phyloP scores from a whole-genome alignment of 1,284 basidiomycete species.

The Heimioporus punctisporus region DNA sequence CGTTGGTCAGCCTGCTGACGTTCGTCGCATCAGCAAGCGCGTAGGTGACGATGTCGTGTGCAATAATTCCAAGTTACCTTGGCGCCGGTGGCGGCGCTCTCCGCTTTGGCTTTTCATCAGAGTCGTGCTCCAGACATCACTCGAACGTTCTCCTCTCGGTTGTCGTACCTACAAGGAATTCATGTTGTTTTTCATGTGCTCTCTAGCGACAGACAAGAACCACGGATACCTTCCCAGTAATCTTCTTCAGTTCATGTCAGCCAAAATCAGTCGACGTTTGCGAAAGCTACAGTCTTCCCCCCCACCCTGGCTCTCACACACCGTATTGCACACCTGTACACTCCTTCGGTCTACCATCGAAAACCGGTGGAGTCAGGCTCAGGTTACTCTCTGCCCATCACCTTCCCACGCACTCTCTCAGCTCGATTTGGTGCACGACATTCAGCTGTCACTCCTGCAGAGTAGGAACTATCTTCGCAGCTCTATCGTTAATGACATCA shows the following conservation, averaged over 20 bases:
- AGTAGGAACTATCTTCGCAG: constrained; percentile 24
- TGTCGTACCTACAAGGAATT: constrained; percentile 47
- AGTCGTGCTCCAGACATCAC: constrained; percentile 42
- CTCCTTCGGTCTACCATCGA: constrained; percentile 5
- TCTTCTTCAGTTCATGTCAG: constrained; percentile 6
- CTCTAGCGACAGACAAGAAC: constrained; percentile 28
- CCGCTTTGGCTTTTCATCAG: constrained; percentile 40
- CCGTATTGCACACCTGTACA: neutral
- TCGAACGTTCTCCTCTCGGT: constrained; percentile 21
- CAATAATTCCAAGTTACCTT: constrained; percentile 25
- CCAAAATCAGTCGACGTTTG: constrained; percentile 7
- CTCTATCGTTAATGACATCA: neutral
- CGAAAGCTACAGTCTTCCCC: constrained; percentile 32
- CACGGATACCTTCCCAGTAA: constrained; percentile 28
- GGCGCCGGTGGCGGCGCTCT: constrained; percentile 43
- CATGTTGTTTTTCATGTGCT: constrained; percentile 40
- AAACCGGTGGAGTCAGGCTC: constrained; percentile 9
- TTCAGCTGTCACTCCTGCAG: constrained; percentile 28
- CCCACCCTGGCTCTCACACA: constrained; percentile 8
- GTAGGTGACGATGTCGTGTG: constrained; percentile 29
- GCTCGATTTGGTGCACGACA: constrained; percentile 29
- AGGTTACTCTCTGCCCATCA: constrained; percentile 12
- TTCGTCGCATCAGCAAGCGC: constrained; percentile 16
- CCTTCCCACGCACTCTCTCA: constrained; percentile 23
- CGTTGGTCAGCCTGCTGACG: neutral